A percentile compares a stretch with the other conserved stretches of the same genome.
These are phyloP conservation scores for Camellia oleifera DNA, from an alignment of 179 eudicot species.

Conservation along the genomic window DNA sequence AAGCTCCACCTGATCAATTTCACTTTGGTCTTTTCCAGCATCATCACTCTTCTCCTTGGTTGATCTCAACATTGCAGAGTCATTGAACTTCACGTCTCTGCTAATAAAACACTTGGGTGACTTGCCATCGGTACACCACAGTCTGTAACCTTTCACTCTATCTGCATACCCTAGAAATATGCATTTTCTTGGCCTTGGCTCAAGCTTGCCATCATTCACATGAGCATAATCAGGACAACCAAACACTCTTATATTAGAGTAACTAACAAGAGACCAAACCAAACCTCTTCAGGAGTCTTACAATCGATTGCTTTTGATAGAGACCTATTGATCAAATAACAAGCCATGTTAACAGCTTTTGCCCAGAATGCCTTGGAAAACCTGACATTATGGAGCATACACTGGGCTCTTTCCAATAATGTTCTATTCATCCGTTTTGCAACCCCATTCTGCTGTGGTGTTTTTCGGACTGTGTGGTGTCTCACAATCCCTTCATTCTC, in stretches of 20 bases:
- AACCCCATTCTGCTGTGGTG: conserved; percentile 1
- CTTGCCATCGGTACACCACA: neutral
- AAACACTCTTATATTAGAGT: neutral
- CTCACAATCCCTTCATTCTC: neutral
- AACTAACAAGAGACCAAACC: conserved; percentile 7
- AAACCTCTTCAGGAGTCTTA: conserved; percentile 11
- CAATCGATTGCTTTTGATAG: conserved; percentile 12
- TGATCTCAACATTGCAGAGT: neutral
- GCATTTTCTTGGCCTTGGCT: conserved; percentile 1
- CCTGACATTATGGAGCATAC: conserved; percentile 12
- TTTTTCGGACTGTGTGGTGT: neutral
- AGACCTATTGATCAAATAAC: neutral
- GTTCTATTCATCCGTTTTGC: neutral
- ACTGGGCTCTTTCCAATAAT: neutral
- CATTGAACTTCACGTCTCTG: conserved; percentile 9
- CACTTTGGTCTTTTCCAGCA: neutral
- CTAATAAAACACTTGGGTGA: neutral
- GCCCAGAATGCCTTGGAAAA: neutral
- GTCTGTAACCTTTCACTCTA: neutral
- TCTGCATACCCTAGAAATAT: neutral
- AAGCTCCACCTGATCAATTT: neutral
- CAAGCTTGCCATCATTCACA: conserved; percentile 9
- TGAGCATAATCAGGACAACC: conserved; percentile 13
- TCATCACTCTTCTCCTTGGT: neutral
- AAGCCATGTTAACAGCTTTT: neutral